Percentiles rank a stretch among this genome's conserved stretches.
Evolutionary conservation across 2,329 filamentous ascomycete genomes (phyloP).

Genomic region (Phaeosphaeria sp.): DNA sequence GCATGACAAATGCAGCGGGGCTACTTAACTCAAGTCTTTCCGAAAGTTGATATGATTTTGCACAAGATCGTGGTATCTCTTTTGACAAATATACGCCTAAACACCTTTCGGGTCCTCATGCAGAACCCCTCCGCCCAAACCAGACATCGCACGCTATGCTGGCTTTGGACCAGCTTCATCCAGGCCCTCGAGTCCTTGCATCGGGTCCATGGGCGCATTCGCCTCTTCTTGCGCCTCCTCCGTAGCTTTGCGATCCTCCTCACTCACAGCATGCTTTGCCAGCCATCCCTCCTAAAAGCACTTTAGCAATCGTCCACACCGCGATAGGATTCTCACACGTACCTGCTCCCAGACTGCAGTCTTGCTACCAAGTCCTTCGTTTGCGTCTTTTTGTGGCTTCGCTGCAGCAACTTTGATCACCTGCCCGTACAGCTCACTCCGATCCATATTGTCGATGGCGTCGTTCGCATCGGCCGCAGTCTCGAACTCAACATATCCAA

Average conservation of each 20-base stretch:
- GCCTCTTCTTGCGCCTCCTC: slow-evolving; percentile 61
- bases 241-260: slow-evolving; percentile 73
- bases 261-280: slow-evolving; percentile 82
- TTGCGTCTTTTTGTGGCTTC: slow-evolving; percentile 87
- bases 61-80: slow-evolving; percentile 11
- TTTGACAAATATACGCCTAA: slow-evolving; percentile 20
- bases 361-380: slow-evolving; percentile 88
- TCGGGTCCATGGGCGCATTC: slow-evolving; percentile 76
- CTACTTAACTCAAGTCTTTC: neutral
- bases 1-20: neutral
- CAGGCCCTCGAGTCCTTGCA: slow-evolving; percentile 92
- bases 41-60: neutral
- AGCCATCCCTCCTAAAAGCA: slow-evolving; percentile 85
- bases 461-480: slow-evolving; percentile 84
- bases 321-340: slow-evolving; percentile 38
- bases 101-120: slow-evolving; percentile 20
- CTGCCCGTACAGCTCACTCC: slow-evolving; percentile 90
- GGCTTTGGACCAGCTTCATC: slow-evolving; percentile 93
- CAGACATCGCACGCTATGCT: slow-evolving; percentile 53
- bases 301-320: slow-evolving; percentile 13
- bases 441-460: slow-evolving; percentile 99
- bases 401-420: slow-evolving; percentile 91
- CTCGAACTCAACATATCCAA: slow-evolving; percentile 96
- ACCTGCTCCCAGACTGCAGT: slow-evolving; percentile 98
- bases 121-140: neutral